Base-by-base conservation (phyloP, 306 rosid genomes). In the Cicer bijugum region DNA sequence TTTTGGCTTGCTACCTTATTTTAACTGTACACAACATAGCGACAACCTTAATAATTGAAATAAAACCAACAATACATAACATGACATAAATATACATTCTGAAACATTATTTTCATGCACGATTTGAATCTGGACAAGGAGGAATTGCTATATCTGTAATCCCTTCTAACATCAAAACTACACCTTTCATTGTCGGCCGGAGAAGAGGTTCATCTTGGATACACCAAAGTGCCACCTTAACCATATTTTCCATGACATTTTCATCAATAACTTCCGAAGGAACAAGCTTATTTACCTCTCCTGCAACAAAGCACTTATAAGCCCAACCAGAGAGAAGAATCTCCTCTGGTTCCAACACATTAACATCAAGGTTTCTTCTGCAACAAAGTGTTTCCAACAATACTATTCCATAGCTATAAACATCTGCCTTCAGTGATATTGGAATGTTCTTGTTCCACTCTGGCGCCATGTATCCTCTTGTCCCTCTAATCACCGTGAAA, bases 171-270 rank as follows among this genome's bases (percentile, higher is more conserved):
- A 83, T 75, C 81, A 79, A 40, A 43, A 79, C 63, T 50, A 83
- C 83, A 42, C 81, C 76, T 69, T 83, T 83, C 81, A 83, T 83
- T 42, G 86, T 56, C 57, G 86, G 86, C 3, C 86, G 67, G 9
- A 79, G 81, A 71, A 35, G 17, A 38, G 86, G 69, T 16, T 83
- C 86, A 48, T 79, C 86, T 75, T 83, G 81, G 68, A 79, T 38
- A 12, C 84, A 83, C 81, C 86, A 83, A n/a, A 75, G 65, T 38
- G 76, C 84, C 62, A 79, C 81, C 58, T 79, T 83, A 35, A 79
- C 57, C 75, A 82, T 74, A 17, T 56, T 78, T 62, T 83, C 83
- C 57, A 79, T 10, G 7, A 42, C 16, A 3, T 46, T 57, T 1
- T 33, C 42, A 64, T 83, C 76, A 43, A 71, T 51, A 0, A 8